These are phyloP conservation scores for Tieghemostelium lacteum DNA, from an alignment of 78 protist species.

Conservation along the genomic window DNA sequence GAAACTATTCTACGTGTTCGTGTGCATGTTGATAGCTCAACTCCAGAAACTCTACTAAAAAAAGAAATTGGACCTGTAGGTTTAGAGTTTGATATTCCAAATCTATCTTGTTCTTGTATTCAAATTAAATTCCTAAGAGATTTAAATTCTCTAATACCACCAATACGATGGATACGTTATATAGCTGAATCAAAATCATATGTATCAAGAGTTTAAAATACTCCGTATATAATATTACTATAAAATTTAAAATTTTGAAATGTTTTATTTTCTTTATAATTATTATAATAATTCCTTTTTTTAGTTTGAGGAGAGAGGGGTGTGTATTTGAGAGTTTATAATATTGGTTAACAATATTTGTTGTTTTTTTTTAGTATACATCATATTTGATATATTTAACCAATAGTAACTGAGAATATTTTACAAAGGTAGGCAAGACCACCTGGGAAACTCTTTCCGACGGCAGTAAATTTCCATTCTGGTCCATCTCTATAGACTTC, in stretches of 20 bases:
- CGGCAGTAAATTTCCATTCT: conserved; percentile 66
- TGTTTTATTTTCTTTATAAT: no score
- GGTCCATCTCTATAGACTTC: conserved; percentile 45
- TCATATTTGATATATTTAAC: conserved; percentile 12
- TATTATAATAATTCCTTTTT: no score
- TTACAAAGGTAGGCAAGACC: conserved; percentile 54
- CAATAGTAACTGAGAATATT: conserved; percentile 53
- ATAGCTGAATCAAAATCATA: conserved; percentile 66
- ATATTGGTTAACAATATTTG: no score
- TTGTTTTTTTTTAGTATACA: no score
- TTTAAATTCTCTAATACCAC: conserved; percentile 2
- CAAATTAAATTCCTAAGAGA: conserved; percentile 74
- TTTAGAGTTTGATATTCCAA: conserved; percentile 89
- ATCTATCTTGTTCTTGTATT: conserved; percentile 66
- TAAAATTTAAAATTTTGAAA: no score
- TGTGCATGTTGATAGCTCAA: conserved; percentile 17
- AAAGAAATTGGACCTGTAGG: conserved; percentile 92
- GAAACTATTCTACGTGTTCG: conserved; percentile 46
- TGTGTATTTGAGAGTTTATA: no score
- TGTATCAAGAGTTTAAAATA: conserved; percentile 48
- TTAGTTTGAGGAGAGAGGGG: no score
- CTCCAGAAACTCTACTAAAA: background rate
- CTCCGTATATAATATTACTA: no score
- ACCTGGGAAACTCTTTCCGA: conserved; percentile 71
- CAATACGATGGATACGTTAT: conserved; percentile 47